Conservation (phyloP, 225 moss, liverwort and hornwort genomes). For the Polytrichum commune region DNA sequence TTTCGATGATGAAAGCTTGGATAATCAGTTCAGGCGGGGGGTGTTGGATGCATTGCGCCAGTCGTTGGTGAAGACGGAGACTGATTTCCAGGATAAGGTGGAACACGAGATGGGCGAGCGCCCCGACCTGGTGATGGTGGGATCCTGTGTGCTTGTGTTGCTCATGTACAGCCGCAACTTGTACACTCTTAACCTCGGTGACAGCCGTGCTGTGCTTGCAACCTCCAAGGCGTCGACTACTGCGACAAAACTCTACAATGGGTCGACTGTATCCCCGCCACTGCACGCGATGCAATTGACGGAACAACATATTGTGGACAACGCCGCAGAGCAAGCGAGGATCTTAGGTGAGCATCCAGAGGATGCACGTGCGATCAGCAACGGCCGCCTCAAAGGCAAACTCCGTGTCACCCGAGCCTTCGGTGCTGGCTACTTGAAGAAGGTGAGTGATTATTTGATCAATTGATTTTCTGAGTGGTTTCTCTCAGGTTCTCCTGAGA, state of each 20-base stretch:
- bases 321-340: conserved; percentile 48
- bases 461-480: background rate
- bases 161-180: conserved; percentile 68
- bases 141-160: conserved; percentile 76
- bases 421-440: conserved; percentile 83
- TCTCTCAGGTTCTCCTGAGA: background rate
- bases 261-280: conserved; percentile 5
- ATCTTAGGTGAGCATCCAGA: conserved; percentile 73
- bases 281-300: conserved; percentile 70
- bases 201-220: conserved; percentile 81
- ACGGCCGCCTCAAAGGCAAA: conserved; percentile 80
- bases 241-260: background rate
- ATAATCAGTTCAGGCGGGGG: conserved; percentile 50
- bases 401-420: conserved; percentile 87
- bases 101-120: conserved; percentile 82
- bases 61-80: conserved; percentile 62
- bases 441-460: conserved; percentile 23
- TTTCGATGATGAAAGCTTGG: conserved; percentile 14
- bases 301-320: conserved; percentile 66
- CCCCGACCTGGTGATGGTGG: conserved; percentile 92
- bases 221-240: conserved; percentile 22
- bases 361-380: conserved; percentile 50
- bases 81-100: conserved; percentile 68
- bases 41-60: conserved; percentile 61
- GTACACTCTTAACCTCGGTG: conserved; percentile 79